These are phyloP conservation scores for Nitzschia inconspicua DNA, from an alignment of 108 stramenopile species.

Conservation along the genomic window DNA sequence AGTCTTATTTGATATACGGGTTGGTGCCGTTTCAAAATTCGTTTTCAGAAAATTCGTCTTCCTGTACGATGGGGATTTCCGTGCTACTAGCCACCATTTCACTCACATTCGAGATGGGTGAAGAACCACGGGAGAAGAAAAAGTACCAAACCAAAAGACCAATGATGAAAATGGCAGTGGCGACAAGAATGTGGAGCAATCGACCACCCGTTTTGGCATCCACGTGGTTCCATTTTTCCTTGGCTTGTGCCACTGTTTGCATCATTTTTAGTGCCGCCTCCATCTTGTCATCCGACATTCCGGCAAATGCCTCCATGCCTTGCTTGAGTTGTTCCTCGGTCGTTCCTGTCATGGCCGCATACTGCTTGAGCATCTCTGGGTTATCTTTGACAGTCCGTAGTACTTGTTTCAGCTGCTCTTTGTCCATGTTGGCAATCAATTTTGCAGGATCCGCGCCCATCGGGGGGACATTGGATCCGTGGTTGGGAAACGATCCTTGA, in stretches of 20 bases:
- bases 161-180: background rate
- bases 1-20: too few relatives aligned
- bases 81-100: too few relatives aligned
- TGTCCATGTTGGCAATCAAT: constrained; percentile 64
- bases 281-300: constrained; percentile 64
- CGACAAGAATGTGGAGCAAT: constrained; percentile 26
- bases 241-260: constrained; percentile 42
- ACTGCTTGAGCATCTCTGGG: constrained; percentile 65
- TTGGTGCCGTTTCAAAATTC: too few relatives aligned
- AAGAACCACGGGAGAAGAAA: constrained; percentile 7
- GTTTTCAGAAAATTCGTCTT: too few relatives aligned
- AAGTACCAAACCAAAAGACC: constrained; percentile 10
- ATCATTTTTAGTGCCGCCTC: constrained; percentile 53
- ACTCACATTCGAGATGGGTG: too few relatives aligned
- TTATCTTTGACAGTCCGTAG: constrained; percentile 67
- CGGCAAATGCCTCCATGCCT: constrained; percentile 57
- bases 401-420: constrained; percentile 56
- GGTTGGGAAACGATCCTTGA: constrained; percentile 60
- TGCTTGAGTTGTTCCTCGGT: constrained; percentile 53
- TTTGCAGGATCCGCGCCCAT: constrained; percentile 39
- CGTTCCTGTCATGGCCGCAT: constrained; percentile 37
- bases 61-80: too few relatives aligned
- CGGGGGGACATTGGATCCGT: constrained; percentile 46
- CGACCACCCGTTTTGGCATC: constrained; percentile 35
- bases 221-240: constrained; percentile 29